A percentile compares a stretch with the other conserved stretches of the same genome.
Conservation (phyloP, 352 stramenopile species). For the Phytophthora syringae region DNA sequence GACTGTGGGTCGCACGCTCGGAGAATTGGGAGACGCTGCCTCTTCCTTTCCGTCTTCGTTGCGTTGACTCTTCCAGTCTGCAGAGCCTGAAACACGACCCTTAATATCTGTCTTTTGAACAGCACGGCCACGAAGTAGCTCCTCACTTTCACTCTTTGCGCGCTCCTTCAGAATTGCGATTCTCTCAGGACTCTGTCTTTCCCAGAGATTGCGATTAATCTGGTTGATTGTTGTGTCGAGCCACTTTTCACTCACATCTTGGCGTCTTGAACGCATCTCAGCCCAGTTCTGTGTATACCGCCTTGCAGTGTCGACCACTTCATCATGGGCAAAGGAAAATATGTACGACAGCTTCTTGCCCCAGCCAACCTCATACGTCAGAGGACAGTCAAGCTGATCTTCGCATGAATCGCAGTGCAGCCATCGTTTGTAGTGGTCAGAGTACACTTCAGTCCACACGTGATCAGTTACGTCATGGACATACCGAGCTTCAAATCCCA, state of each 20-base stretch:
- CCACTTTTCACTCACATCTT: conserved; percentile 74
- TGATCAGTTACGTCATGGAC: conserved; percentile 96
- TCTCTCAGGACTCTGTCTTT: conserved; percentile 37
- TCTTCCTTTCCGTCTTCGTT: conserved; percentile 64
- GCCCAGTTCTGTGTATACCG: conserved; percentile 80
- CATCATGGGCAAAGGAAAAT: conserved; percentile 87
- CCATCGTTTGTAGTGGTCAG: conserved; percentile 79
- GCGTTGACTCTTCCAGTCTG: conserved; percentile 77
- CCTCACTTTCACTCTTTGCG: conserved; percentile 46
- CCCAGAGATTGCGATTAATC: conserved; percentile 56
- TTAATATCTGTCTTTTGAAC: conserved; percentile 58
- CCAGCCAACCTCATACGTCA: conserved; percentile 96
- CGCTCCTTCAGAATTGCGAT: conserved; percentile 45
- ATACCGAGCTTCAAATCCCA: conserved; percentile 93
- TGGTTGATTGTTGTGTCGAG: conserved; percentile 53
- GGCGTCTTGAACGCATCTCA: conserved; percentile 63
- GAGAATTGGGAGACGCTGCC: not conserved
- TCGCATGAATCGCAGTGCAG: conserved; percentile 96
- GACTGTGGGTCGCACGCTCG: not conserved
- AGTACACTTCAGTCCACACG: conserved; percentile 95
- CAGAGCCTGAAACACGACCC: conserved; percentile 79
- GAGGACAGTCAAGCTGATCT: conserved; percentile 91
- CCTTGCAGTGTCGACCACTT: conserved; percentile 92
- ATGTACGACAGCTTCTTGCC: conserved; percentile 95
- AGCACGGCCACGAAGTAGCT: conserved; percentile 45